phyloP scores from a whole-genome alignment of 495 filamentous ascomycete species.

The Xylona heveae region DNA sequence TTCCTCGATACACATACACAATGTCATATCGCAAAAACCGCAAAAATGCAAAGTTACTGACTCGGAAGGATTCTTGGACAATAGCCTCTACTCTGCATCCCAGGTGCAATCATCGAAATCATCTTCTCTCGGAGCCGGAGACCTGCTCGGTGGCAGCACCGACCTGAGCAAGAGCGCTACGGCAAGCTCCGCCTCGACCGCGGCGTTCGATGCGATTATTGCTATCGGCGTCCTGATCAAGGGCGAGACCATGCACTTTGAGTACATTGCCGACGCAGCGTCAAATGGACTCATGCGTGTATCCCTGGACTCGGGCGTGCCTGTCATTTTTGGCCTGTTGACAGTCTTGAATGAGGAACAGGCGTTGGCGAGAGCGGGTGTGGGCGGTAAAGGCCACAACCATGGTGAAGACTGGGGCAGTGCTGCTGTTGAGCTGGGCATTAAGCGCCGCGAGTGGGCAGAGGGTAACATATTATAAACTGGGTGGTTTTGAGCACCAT shows the following conservation, averaged over 20 bases:
- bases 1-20: constrained; percentile 1
- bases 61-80: not conserved
- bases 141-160: constrained; percentile 44
- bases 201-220: constrained; percentile 73
- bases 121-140: constrained; percentile 48
- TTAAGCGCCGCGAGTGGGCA: constrained; percentile 21
- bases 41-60: not conserved
- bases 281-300: constrained; percentile 86
- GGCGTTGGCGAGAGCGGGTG: constrained; percentile 64
- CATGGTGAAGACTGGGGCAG: constrained; percentile 78
- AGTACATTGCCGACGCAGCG: constrained; percentile 87
- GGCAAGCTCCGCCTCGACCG: constrained; percentile 14
- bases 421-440: constrained; percentile 24
- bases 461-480: too few relatives aligned
- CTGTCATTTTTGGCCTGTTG: constrained; percentile 81
- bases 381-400: constrained; percentile 43
- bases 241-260: constrained; percentile 96
- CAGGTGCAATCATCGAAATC: constrained; percentile 49
- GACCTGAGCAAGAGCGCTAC: constrained; percentile 27
- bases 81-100: constrained; percentile 65
- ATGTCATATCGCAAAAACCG: constrained; percentile 3
- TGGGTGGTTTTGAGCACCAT: too few relatives aligned
- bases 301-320: constrained; percentile 67
- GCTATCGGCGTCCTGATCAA: constrained; percentile 95
- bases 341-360: constrained; percentile 81